Base-by-base conservation (phyloP, 2,329 filamentous ascomycete genomes). In the Periconia macrospinosa region DNA sequence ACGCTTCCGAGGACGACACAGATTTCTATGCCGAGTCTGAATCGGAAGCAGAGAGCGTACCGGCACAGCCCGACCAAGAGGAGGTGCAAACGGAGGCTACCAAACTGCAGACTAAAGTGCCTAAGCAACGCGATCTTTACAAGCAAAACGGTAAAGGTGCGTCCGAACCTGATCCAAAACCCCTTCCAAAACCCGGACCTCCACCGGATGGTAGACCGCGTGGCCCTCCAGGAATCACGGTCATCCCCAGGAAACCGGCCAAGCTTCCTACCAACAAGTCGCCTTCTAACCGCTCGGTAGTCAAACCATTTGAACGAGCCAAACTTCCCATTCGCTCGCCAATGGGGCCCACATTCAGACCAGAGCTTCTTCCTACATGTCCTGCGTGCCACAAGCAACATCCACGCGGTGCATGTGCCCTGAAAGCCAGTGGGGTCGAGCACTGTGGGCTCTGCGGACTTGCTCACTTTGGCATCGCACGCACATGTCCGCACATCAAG, bases 371-470 rank as follows among this genome's bases (percentile, higher is more conserved):
- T 10, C 52, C 49, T 11, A 40, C 61, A 18, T 89, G 87, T 60
- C 67, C 75, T 1, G 82, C 81, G 13, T 89, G 86, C 68, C 69
- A 71, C 37, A 73, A 76, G 19, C 54, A 63, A n/a, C 87, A 89
- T 66, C 68, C 76, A 1, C 66, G 74, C 13, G 86, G 86, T n/a
- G 76, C 78, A 41, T 90, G 87, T 63, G 82, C 81, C 10, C 73
- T 88, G 30, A 87, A 86, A 66, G 59, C 78, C 6, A 80, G 82
- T 9, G 83, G 84, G 1, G 76, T 81, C 2, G 85, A 88, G 62
- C 73, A 81, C 60, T 90, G 87, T 69, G 81, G 81, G 7, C 78
- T 89, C 54, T 90, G 87, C 66, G 71, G 71, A 1, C 77, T 89
- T 7, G 89, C 87, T 56, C 85, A 86, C 15, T 78, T 84, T 19